phyloP scores from a whole-genome alignment of 345 rosid genomes.

The Firmiana major region DNA sequence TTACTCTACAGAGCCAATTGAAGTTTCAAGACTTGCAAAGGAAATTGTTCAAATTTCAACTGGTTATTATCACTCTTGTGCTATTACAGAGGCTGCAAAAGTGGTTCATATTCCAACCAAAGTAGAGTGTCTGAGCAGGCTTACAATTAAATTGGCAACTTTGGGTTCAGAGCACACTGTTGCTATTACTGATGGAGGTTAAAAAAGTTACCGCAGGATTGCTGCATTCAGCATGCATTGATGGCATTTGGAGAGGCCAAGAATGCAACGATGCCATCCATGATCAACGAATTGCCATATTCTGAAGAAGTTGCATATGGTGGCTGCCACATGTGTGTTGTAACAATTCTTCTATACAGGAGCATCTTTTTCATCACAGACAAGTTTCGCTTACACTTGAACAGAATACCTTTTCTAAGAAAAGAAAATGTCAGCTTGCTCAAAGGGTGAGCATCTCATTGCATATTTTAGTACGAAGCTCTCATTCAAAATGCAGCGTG shows the following conservation, averaged over 20 bases:
- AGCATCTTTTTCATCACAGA: too few species aligned
- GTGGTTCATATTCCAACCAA: constrained; percentile 58
- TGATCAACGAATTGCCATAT: constrained; percentile 50
- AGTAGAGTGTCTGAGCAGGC: constrained; percentile 68
- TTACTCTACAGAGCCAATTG: constrained; percentile 63
- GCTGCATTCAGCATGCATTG: constrained; percentile 82
- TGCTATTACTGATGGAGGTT: constrained; percentile 96
- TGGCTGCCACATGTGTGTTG: constrained; percentile 85
- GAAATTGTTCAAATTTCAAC: constrained; percentile 69
- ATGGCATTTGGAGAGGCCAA: constrained; percentile 62
- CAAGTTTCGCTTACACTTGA: too few species aligned
- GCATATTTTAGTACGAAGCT: too few species aligned
- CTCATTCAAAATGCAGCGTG: too few species aligned
- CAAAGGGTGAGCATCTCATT: too few species aligned
- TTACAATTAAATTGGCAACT: constrained; percentile 58
- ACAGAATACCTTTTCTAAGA: too few species aligned
- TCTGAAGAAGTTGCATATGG: constrained; percentile 85
- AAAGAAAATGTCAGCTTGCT: too few species aligned
- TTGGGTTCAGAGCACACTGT: constrained; percentile 89
- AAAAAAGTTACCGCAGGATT: constrained; percentile 78
- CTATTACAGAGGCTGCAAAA: constrained; percentile 69
- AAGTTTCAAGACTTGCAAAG: constrained; percentile 61
- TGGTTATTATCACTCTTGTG: constrained; percentile 89
- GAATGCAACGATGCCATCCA: constrained; percentile 51
- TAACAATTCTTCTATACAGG: too few species aligned